Conservation (phyloP, 495 filamentous ascomycete genomes). For the Sabuloglossum arenarium region DNA sequence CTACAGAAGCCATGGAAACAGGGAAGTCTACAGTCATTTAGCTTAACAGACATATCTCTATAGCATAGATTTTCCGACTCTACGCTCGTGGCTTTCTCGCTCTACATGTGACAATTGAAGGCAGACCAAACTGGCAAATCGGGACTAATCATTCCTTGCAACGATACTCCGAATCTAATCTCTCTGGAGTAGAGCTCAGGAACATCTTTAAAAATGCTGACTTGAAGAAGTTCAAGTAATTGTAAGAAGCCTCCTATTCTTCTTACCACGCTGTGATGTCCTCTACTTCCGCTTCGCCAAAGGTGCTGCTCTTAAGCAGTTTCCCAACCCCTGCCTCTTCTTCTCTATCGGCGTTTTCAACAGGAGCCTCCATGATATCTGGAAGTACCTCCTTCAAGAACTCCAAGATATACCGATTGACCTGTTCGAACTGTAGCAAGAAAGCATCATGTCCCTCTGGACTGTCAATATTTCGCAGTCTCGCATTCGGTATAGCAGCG, state of each 20-base stretch:
- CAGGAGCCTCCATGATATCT: constrained; percentile 46
- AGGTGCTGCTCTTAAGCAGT: constrained; percentile 62
- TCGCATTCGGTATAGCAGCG: constrained; percentile 53
- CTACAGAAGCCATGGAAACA: too few relatives aligned
- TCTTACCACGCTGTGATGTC: constrained; percentile 96
- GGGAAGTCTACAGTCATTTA: too few relatives aligned
- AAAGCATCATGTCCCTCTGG: constrained; percentile 95
- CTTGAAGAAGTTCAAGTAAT: too few relatives aligned
- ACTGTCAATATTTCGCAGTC: constrained; percentile 69
- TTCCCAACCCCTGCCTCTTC: constrained; percentile 19
- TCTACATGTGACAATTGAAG: too few relatives aligned
- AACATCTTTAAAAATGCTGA: not conserved
- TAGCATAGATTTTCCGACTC: too few relatives aligned
- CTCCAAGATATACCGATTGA: constrained; percentile 66
- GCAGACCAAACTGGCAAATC: too few relatives aligned
- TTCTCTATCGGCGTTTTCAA: not conserved
- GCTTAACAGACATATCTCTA: too few relatives aligned
- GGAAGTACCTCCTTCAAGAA: constrained; percentile 71
- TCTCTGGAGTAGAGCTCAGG: too few relatives aligned
- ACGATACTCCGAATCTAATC: too few relatives aligned
- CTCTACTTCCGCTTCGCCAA: constrained; percentile 88
- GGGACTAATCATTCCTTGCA: too few relatives aligned
- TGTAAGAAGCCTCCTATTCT: too few relatives aligned
- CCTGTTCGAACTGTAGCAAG: constrained; percentile 88
- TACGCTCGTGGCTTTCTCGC: too few relatives aligned